phyloP scores from a whole-genome alignment of 495 filamentous ascomycete genomes.

The Terfezia boudieri region DNA sequence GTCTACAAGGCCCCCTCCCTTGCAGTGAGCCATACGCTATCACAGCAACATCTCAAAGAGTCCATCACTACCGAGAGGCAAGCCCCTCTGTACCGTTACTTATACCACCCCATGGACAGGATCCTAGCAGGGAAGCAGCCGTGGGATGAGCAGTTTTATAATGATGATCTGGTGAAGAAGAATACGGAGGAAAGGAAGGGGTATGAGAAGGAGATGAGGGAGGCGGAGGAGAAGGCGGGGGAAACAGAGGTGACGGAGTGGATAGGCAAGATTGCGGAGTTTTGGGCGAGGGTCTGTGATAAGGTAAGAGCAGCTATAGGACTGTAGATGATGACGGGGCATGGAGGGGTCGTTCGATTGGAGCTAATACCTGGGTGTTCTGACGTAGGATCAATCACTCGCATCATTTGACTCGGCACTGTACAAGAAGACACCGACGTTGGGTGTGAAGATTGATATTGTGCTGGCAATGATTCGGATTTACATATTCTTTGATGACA shows the following conservation, averaged over 20 bases:
- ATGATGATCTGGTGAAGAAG: slow-evolving; percentile 61
- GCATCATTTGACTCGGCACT: slow-evolving; percentile 76
- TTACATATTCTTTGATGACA: slow-evolving; percentile 86
- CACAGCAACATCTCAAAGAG: slow-evolving; percentile 65
- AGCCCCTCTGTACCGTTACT: slow-evolving; percentile 86
- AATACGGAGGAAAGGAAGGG: slow-evolving; percentile 77
- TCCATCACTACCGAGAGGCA: slow-evolving; percentile 84
- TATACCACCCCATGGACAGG: slow-evolving; percentile 84
- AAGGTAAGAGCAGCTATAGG: slow-evolving; percentile 40
- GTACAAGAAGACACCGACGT: slow-evolving; percentile 77
- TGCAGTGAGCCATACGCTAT: slow-evolving; percentile 42
- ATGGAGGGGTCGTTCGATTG: background rate
- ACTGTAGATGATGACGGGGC: background rate
- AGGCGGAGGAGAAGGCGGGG: slow-evolving; percentile 81
- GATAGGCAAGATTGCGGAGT: slow-evolving; percentile 81
- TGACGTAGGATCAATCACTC: slow-evolving; percentile 65
- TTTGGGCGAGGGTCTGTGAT: slow-evolving; percentile 81
- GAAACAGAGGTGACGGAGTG: slow-evolving; percentile 89
- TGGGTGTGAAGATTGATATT: slow-evolving; percentile 94
- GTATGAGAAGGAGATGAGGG: slow-evolving; percentile 85
- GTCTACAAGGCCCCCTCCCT: slow-evolving; percentile 78
- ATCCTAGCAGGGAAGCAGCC: slow-evolving; percentile 35
- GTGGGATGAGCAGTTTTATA: slow-evolving; percentile 86
- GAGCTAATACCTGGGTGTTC: background rate
- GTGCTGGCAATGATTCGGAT: slow-evolving; percentile 90